Conservation (phyloP, 768 basidiomycete genomes). For the Suillus tomentosus region DNA sequence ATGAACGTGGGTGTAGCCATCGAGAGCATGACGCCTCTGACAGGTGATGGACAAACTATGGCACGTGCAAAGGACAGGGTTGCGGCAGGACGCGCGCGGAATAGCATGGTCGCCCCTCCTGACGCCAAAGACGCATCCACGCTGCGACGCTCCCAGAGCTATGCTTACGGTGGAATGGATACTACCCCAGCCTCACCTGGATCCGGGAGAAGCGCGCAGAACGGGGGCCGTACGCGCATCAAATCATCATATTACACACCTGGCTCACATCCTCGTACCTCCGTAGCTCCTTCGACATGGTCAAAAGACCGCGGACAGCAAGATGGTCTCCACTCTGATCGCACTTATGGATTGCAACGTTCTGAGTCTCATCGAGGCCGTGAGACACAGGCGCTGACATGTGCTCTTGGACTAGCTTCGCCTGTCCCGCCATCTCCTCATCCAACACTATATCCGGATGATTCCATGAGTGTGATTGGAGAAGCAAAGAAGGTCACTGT, state of each 20-base stretch:
- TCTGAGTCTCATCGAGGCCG: constrained; percentile 46
- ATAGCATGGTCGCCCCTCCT: constrained; percentile 24
- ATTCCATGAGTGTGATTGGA: constrained; percentile 64
- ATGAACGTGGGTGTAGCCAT: constrained; percentile 38
- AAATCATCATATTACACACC: constrained; percentile 69
- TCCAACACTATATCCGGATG: constrained; percentile 70
- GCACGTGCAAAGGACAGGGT: constrained; percentile 39
- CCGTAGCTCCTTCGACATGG: constrained; percentile 41
- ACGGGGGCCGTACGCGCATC: constrained; percentile 62
- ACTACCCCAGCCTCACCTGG: constrained; percentile 41
- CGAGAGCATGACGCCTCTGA: constrained; percentile 36
- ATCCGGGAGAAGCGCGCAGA: constrained; percentile 27
- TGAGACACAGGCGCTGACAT: constrained; percentile 39
- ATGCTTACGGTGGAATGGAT: constrained; percentile 59
- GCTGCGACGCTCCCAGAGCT: constrained; percentile 35
- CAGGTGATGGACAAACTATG: constrained; percentile 43
- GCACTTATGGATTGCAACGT: constrained; percentile 32
- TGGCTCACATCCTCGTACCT: constrained; percentile 55
- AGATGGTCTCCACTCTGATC: constrained; percentile 32
- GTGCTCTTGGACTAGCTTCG: constrained; percentile 39
- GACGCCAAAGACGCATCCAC: constrained; percentile 22
- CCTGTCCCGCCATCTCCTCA: constrained; percentile 53
- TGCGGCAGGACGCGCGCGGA: constrained; percentile 20
- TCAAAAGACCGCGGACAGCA: constrained; percentile 35
- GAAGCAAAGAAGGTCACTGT: constrained; percentile 32